These are phyloP conservation scores for Cladophialophora immunda DNA, from an alignment of 2,329 filamentous ascomycete genomes.

Conservation along the genomic window DNA sequence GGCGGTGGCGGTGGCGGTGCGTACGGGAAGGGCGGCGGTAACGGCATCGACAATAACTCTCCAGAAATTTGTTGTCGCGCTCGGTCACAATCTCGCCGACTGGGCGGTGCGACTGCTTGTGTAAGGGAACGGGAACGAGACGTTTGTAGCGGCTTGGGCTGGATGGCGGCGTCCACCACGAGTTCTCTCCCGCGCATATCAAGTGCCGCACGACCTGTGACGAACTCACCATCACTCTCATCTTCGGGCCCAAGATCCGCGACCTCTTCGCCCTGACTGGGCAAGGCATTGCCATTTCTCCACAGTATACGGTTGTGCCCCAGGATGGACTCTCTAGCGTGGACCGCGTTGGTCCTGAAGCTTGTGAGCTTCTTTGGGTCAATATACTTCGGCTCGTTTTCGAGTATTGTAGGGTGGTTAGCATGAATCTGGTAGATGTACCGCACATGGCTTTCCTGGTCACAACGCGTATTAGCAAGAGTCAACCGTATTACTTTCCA, in stretches of 20 bases:
- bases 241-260: conserved; percentile 10
- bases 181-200: background rate
- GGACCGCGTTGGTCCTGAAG: conserved; percentile 15
- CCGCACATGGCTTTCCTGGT: conserved; percentile 22
- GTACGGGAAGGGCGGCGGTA: background rate
- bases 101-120: background rate
- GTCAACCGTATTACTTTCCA: too few species aligned
- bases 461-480: too few species aligned
- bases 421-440: conserved; percentile 26
- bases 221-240: background rate
- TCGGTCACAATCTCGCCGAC: background rate
- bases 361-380: conserved; percentile 12
- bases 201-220: background rate
- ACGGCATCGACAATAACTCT: background rate
- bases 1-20: background rate
- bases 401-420: conserved; percentile 1
- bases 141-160: background rate
- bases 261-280: conserved; percentile 5
- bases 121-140: background rate
- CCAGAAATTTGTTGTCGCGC: background rate
- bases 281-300: conserved; percentile 1
- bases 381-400: conserved; percentile 22
- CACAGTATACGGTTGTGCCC: conserved; percentile 25
- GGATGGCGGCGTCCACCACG: too few species aligned
- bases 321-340: conserved; percentile 25